These are phyloP conservation scores for Chloris gayana DNA, from an alignment of 176 grass and related monocot species.

Conservation along the genomic window DNA sequence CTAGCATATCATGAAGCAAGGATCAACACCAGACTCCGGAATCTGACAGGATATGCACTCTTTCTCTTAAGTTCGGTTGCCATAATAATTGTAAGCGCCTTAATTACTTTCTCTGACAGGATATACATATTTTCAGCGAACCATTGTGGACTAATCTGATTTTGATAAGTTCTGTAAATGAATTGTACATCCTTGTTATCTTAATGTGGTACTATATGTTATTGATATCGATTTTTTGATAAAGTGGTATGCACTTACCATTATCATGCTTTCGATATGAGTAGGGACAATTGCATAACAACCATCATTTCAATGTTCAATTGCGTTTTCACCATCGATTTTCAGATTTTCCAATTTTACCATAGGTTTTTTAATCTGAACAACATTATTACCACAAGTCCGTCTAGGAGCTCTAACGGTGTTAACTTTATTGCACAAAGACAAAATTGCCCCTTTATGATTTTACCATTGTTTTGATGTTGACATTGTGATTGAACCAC, in stretches of 20 bases:
- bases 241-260: neutral
- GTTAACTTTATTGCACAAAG: too few relatives aligned
- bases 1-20: constrained; percentile 23
- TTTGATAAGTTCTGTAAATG: neutral
- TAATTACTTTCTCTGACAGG: neutral
- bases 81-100: constrained; percentile 1
- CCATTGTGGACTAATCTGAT: neutral
- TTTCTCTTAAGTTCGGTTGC: constrained; percentile 1
- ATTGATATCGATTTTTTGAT: neutral
- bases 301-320: too few relatives aligned
- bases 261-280: neutral
- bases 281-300: too few relatives aligned
- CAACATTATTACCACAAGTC: too few relatives aligned
- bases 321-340: neutral
- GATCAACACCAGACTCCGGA: constrained; percentile 24
- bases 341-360: too few relatives aligned
- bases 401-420: too few relatives aligned
- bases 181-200: neutral
- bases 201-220: neutral
- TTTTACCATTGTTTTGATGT: too few relatives aligned
- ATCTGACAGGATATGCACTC: constrained; percentile 14
- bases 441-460: too few relatives aligned
- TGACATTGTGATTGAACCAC: too few relatives aligned
- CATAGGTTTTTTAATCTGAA: too few relatives aligned
- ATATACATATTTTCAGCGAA: neutral